Base-by-base conservation (phyloP, 768 basidiomycete species). In the Cystofilobasidium macerans region DNA sequence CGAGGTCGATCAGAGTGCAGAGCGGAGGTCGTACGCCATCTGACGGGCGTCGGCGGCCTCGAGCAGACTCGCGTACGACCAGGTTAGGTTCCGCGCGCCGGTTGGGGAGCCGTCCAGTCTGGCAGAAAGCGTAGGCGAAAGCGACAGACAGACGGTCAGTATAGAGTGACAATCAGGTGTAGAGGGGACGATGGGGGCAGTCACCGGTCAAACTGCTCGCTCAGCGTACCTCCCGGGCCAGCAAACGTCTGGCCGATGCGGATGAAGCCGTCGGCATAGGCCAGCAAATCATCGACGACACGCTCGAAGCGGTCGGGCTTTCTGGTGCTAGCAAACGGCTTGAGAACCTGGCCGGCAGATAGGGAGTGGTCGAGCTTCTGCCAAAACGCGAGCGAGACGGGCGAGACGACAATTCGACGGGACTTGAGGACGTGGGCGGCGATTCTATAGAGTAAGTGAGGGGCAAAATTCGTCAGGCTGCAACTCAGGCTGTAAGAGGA, bases 371-470 rank as follows among this genome's bases (percentile, higher is more conserved):
- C 24, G n/a, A 62, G 16, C 12, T 32, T 24, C 4, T 56, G 47
- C 67, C 67, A 68, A 45, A 68, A 68, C 14, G 43, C n/a, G 2
- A 68, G 62, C n/a, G 67, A 68, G 48, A 53, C 33, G 3, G 61
- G 33, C 14, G 61, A 48, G 11, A 43, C 26, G 26, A 11, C 7
- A 32, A 68, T 63, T 22, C 13, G 3, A 13, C 45, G 32, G 32
- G 54, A 48, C 36, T 11, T 8, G 9, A 43, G 26, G 26, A n/a
- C 28, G 53, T 67, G 61, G 40, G 22, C 26, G 54, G 53, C 35
- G 22, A 56, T 32, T 4, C 59, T 59, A n/a, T n/a, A n/a, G n/a
- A n/a, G n/a, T n/a, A n/a, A n/a, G n/a, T n/a, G n/a, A n/a, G n/a
- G n/a, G n/a, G 64, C 20, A 43, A 22, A 26, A 30, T 4, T 13